These are phyloP conservation scores for Cladobotryum mycophilum DNA, from an alignment of 2,329 filamentous ascomycete species.

Conservation along the genomic window DNA sequence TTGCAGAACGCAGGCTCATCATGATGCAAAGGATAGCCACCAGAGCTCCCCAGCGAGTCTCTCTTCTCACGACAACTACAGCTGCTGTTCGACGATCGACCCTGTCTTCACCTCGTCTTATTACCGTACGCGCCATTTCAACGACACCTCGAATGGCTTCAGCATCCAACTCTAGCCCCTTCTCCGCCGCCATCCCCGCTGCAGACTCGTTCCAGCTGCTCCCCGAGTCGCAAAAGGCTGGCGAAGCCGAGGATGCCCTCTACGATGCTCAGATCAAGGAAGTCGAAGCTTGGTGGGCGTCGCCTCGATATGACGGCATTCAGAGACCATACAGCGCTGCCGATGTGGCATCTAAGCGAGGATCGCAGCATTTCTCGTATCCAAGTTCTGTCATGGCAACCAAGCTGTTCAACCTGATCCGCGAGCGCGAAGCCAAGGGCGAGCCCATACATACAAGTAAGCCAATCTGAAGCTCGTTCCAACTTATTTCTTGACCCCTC, in stretches of 20 bases:
- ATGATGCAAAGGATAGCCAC: constrained; percentile 30
- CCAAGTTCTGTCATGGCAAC: constrained; percentile 91
- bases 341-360: constrained; percentile 90
- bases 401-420: constrained; percentile 86
- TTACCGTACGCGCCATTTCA: constrained; percentile 25
- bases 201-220: constrained; percentile 83
- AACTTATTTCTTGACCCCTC: neutral
- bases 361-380: constrained; percentile 78
- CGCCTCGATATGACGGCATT: constrained; percentile 79
- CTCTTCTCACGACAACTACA: constrained; percentile 15
- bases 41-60: constrained; percentile 24
- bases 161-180: constrained; percentile 14
- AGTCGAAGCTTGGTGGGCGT: constrained; percentile 86
- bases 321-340: constrained; percentile 84
- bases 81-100: constrained; percentile 14
- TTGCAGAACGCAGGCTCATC: neutral
- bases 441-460: constrained; percentile 89
- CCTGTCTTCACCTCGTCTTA: constrained; percentile 10
- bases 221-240: constrained; percentile 68
- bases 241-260: constrained; percentile 74
- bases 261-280: constrained; percentile 79
- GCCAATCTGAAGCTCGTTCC: constrained; percentile 20
- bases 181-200: constrained; percentile 29
- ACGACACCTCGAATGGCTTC: constrained; percentile 26
- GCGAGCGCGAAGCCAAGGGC: constrained; percentile 68